Evolutionary conservation across 495 filamentous ascomycete genomes (phyloP), one percentile per base, ranked within the genome.

Genomic region (Talaromyces adpressus): DNA sequence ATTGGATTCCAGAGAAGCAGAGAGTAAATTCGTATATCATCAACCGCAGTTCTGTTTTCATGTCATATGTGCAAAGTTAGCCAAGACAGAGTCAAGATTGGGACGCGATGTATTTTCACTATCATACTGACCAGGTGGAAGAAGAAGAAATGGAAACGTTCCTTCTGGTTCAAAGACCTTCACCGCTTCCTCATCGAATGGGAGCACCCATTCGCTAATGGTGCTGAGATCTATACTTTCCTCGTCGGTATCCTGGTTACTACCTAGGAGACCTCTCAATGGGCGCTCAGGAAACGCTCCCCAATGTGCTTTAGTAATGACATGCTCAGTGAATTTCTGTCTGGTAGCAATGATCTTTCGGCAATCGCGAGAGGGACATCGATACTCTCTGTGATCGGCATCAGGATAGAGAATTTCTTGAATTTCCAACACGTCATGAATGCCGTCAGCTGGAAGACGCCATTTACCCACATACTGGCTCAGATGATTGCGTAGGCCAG

Each of bases 401-500:
- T 18, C 18, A 61, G 58, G 27, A 16, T 45, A 41, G 23, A 61
- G 58, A 22, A 47, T 45, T 20, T 61, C 6, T 29, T 30, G n/a
- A 7, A 61, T 36, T n/a, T 61, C 9, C 58, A 61, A 29, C 5
- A 61, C 58, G 23, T 61, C 58, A 29, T 61, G 58, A 29, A 39
- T 18, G 6, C 58, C 58, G 47, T 61, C 58, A 23, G 58, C 58
- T 18, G 59, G 36, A 32, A 61, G 1, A 20, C 36, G 59, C 36
- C 36, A 61, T 1, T 25, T 6, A 20, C 39, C 36, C 1, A 52
- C 29, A 32, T 49, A 61, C 18, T 61, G 11, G 3, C 2, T 22
- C 29, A 61, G n/a, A 29, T 61, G 59, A 7, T 41, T 49, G 18
- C 16, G 18, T 23, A 61, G 23, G 16, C 18, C 59, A 22, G 8